Conservation (phyloP, 2,329 filamentous ascomycete species). For the Calonectria leucothoes region DNA sequence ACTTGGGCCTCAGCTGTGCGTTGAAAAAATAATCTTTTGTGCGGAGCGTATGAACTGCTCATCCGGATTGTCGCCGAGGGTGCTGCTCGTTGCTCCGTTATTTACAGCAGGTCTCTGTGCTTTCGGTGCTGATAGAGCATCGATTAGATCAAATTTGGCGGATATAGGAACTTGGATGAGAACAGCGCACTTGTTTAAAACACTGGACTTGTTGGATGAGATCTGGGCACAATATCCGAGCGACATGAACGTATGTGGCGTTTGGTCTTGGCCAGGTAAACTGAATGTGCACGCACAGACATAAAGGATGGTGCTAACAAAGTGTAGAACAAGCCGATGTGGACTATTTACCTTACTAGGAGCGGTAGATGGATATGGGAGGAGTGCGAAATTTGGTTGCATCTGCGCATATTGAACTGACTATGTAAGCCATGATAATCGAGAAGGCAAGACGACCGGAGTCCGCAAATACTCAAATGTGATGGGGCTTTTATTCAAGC, state of each 20-base stretch:
- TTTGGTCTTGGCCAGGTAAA: constrained; percentile 18
- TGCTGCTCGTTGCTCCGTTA: constrained; percentile 24
- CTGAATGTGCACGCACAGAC: not conserved
- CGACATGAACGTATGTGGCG: not conserved
- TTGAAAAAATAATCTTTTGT: constrained; percentile 19
- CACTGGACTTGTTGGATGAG: constrained; percentile 10
- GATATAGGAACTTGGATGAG: constrained; percentile 30
- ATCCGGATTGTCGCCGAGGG: constrained; percentile 19
- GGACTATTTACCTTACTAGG: constrained; percentile 24
- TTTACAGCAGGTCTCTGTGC: constrained; percentile 29
- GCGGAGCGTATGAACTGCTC: constrained; percentile 17
- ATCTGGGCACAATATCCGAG: constrained; percentile 9
- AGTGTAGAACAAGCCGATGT: constrained; percentile 3
- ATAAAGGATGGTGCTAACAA: not conserved
- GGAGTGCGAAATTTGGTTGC: not conserved
- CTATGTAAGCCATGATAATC: too few relatives aligned
- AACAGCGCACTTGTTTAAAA: constrained; percentile 27
- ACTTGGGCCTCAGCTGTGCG: constrained; percentile 4
- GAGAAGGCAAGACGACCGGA: too few relatives aligned
- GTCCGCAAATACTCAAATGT: too few relatives aligned
- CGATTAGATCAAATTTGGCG: constrained; percentile 7
- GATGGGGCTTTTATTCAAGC: too few relatives aligned
- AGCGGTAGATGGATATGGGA: not conserved
- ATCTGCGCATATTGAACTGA: too few relatives aligned
- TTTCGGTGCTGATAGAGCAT: not conserved